Evolutionary conservation across 1,139 yeast species (phyloP), one percentile per base, ranked within the genome.

Genomic region (Blastobotrys arbuscula): DNA sequence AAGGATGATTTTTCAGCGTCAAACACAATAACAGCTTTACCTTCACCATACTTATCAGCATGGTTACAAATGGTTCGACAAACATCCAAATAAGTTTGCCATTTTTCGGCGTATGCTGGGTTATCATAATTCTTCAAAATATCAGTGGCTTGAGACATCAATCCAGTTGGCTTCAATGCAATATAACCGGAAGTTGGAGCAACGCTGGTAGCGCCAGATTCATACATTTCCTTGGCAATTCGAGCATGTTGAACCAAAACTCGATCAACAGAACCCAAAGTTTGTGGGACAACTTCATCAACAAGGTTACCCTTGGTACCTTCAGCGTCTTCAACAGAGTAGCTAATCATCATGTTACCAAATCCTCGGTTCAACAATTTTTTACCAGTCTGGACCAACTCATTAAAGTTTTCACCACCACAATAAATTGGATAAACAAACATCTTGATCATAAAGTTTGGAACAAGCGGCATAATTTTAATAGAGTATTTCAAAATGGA

Each of bases 91-190:
- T 90, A 75, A 42, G 70, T 69, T 35, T 78, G 75, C 70, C 89
- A 86, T 57, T 74, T 74, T 4, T 65, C 65, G 33, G 74, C 70
- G 66, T 75, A 80, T 47, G 71, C 76, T 9, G 82, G 79, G 44
- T 67, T 68, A 53, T 78, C 67, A 68, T 72, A 86, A 69, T 87
- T 74, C 53, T 74, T 72, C 60, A 90, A 75, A n/a, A 84, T 84
- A 33, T 78, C 75, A 16, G 85, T 85, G 1, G 96, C 95, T 66
- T 84, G 78, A 47, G 78, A 73, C 54, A 87, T 79, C 59, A 90
- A 76, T 1, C 97, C 97, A 19, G 97, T 87, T 46, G 97, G 97
- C 70, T 92, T 92, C 64, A 92, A 74, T 2, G 96, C 98, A 53
- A 88, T 59, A 55, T 62, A 65, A 33, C 73, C 71, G 19, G 68